Evolutionary conservation across 495 filamentous ascomycete genomes (phyloP), one percentile per base, ranked within the genome.

Genomic region (Bathelium albidoporum): DNA sequence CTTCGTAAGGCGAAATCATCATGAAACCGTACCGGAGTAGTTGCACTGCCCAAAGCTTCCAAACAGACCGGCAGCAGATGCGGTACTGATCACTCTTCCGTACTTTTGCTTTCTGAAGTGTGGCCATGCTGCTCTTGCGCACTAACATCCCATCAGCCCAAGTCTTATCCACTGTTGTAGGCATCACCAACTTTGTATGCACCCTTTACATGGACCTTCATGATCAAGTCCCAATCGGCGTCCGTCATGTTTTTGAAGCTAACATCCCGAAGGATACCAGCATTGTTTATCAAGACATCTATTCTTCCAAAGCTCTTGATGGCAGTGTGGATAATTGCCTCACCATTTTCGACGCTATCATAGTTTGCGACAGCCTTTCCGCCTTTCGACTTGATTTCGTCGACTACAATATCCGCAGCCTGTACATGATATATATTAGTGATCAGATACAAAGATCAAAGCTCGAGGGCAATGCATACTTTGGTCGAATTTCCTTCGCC

Each of bases 181-280:
- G 9, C 36, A 3, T 36, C 0, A 64, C 63, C 26, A 66, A 87
- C 85, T 80, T 97, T 97, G 81, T 96, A 98, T 69, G 90, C 86
- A 69, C 94, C 94, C 76, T 88, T 90, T 64, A 97, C 89, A 77
- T 98, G 94, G 53, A 98, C 94, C 73, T 83, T 86, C 73, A 92
- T 87, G 73, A 97, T 86, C 65, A 97, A 77, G 72, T 98, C 95
- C 94, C 95, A 98, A 75, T 98, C 95, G 73, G 85, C 74, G 73
- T 97, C 93, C 73, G 87, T 91, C 90, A 97, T 96, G 77, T 98
- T 98, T 85, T 95, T 96, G 79, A 98, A 97, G 80, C 87, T 91
- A 71, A 98, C 73, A 80, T 98, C 94, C 63, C 94, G 88, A 62
- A 98, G 83, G 71, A 98, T 98, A 72, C 94, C 94, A 64, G 94